Percentiles rank a stretch among this genome's conserved stretches.
Evolutionary conservation across 2,329 filamentous ascomycete species (phyloP).

Genomic region (Rutstroemia sp.): DNA sequence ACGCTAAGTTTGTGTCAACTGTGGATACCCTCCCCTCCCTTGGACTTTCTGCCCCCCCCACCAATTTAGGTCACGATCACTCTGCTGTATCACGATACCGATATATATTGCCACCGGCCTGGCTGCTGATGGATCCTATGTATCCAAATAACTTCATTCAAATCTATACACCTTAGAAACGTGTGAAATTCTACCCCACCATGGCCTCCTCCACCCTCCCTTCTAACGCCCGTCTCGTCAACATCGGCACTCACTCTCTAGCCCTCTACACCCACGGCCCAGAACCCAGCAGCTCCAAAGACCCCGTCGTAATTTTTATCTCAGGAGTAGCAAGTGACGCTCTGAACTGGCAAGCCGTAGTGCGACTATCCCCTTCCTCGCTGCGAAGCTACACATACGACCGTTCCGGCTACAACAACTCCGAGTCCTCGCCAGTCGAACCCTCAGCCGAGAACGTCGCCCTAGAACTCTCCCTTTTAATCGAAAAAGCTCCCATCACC

Average conservation of each 20-base stretch:
- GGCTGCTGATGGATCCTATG: no score
- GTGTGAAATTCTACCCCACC: background rate
- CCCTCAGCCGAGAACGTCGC: constrained; percentile 18
- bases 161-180: no score
- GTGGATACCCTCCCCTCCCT: no score
- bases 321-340: background rate
- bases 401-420: constrained; percentile 13
- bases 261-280: constrained; percentile 15
- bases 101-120: no score
- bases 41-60: no score
- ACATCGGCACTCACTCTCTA: constrained; percentile 17
- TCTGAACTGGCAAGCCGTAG: constrained; percentile 12
- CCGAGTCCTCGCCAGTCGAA: constrained; percentile 10
- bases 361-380: constrained; percentile 7
- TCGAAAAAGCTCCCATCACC: constrained; percentile 9
- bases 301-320: background rate
- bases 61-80: no score
- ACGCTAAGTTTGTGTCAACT: no score
- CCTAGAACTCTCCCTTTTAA: constrained; percentile 13
- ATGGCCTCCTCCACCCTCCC: background rate
- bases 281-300: background rate
- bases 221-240: constrained; percentile 1
- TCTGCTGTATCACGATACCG: no score
- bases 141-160: no score
- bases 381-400: constrained; percentile 16